Conservation (phyloP, 257 asterid species). For the Primulina tabacum region DNA sequence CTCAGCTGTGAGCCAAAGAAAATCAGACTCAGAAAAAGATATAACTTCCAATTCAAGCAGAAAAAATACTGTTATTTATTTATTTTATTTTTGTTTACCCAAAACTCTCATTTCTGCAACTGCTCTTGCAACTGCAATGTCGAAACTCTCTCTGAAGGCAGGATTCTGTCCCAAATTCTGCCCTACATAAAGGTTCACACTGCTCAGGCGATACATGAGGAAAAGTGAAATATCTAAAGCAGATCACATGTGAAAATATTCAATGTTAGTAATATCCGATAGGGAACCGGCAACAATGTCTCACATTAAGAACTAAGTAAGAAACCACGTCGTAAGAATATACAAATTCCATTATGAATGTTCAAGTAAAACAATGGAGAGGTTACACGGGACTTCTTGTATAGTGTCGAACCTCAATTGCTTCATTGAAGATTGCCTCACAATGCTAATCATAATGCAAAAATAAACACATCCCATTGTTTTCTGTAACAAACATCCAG, state of each 20-base stretch:
- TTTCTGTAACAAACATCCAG: conserved; percentile 8
- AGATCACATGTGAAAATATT: conserved; percentile 5
- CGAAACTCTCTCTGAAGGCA: conserved; percentile 73
- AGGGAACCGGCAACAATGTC: background rate
- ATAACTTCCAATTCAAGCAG: conserved; percentile 6
- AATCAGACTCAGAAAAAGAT: conserved; percentile 20
- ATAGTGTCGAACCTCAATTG: background rate
- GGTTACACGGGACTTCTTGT: background rate
- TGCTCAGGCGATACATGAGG: conserved; percentile 26
- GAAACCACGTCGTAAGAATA: background rate
- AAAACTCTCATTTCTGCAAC: conserved; percentile 93
- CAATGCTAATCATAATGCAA: background rate
- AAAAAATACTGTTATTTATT: background rate
- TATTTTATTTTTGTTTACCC: conserved; percentile 37
- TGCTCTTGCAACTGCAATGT: conserved; percentile 91
- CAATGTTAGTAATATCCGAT: background rate
- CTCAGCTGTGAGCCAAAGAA: conserved; percentile 59
- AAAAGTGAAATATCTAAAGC: conserved; percentile 10
- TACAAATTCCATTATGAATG: no score
- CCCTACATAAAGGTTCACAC: conserved; percentile 32
- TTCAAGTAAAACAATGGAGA: background rate
- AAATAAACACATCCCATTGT: background rate
- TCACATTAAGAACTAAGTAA: background rate
- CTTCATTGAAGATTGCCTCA: background rate
- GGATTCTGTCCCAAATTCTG: conserved; percentile 71